A percentile compares a stretch with the other conserved stretches of the same genome.
These are phyloP conservation scores for Fusarium pseudocircinatum DNA, from an alignment of 2,329 filamentous ascomycete species.

Conservation along the genomic window DNA sequence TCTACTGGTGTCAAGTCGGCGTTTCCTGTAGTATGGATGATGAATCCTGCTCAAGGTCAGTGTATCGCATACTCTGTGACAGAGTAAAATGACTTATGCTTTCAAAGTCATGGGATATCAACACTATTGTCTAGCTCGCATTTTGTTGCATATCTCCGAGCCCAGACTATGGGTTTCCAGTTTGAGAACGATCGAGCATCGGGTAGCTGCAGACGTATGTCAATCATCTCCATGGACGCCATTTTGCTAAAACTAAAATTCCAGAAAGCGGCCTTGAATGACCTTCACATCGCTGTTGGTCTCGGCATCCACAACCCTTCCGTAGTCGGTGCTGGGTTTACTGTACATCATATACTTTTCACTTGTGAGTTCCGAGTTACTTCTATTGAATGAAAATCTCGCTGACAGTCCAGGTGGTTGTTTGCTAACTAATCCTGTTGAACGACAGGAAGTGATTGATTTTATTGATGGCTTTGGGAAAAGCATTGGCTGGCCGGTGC, in stretches of 20 bases:
- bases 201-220: not conserved
- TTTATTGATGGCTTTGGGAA: not conserved
- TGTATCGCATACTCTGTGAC: fast-evolving
- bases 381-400: fast-evolving
- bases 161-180: not conserved
- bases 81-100: not conserved
- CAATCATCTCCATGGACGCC: fast-evolving
- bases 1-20: slow-evolving; percentile 6
- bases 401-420: not conserved
- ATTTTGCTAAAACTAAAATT: fast-evolving
- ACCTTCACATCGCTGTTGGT: not conserved
- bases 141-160: not conserved
- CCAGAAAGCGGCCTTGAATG: not conserved
- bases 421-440: not conserved
- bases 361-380: not conserved
- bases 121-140: not conserved
- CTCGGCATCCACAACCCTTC: not conserved
- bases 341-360: not conserved
- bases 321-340: not conserved
- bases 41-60: not conserved
- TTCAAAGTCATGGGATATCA: not conserved
- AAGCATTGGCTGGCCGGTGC: not conserved
- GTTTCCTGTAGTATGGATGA: slow-evolving; percentile 33
- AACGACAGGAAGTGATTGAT: not conserved
- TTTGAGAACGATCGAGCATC: not conserved